A percentile compares a stretch with the other conserved stretches of the same genome.
phyloP scores from a whole-genome alignment of 1,139 yeast genomes.

The Yamadazyma atmosphaerica region DNA sequence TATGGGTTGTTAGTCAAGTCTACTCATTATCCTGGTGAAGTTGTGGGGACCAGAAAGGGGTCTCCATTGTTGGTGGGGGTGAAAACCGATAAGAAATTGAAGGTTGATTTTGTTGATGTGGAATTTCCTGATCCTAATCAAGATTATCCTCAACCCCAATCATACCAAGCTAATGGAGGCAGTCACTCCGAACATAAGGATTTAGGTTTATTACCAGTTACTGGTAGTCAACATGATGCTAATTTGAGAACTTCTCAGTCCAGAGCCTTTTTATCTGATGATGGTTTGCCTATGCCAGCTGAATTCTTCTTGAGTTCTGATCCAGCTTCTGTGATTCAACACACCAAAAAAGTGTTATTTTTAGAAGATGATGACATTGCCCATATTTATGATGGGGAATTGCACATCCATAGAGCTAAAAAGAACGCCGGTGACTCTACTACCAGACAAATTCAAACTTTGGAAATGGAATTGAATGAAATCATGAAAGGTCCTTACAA shows the following conservation, averaged over 20 bases:
- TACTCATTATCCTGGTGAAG: conserved; percentile 90
- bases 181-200: conserved; percentile 11
- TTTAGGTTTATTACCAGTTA: conserved; percentile 37
- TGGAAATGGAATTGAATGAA: conserved; percentile 95
- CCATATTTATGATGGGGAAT: conserved; percentile 96
- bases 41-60: conserved; percentile 97
- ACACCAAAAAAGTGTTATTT: conserved; percentile 94
- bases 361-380: conserved; percentile 99
- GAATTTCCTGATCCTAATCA: conserved; percentile 74
- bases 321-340: conserved; percentile 96
- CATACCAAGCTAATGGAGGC: background rate
- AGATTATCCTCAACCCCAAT: conserved; percentile 12
- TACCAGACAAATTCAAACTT: conserved; percentile 91
- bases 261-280: conserved; percentile 88
- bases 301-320: conserved; percentile 97
- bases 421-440: conserved; percentile 89
- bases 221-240: conserved; percentile 39
- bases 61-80: conserved; percentile 97
- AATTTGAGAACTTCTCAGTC: conserved; percentile 85
- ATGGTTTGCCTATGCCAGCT: conserved; percentile 89
- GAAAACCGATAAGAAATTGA: conserved; percentile 89
- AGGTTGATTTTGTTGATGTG: conserved; percentile 97
- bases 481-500: conserved; percentile 97
- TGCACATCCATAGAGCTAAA: conserved; percentile 96
- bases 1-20: conserved; percentile 95